Percentiles rank a stretch among this genome's conserved stretches.
Conservation (phyloP, 2,329 filamentous ascomycete species). For the Ophiostoma piceae region DNA sequence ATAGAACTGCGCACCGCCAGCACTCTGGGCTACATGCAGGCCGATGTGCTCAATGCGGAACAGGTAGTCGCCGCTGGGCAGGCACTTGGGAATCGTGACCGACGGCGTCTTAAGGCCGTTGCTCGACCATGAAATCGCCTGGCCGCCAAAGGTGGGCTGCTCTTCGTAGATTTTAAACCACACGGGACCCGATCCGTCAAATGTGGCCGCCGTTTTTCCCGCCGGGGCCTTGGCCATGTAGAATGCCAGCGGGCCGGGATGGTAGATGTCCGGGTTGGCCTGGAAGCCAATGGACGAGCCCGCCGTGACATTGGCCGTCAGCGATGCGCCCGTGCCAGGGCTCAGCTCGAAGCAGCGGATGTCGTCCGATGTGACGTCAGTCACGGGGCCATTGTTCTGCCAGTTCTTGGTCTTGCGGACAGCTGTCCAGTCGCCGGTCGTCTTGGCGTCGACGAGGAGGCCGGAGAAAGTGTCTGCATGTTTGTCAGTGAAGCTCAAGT, state of each 20-base stretch:
- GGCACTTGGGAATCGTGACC: slow-evolving; percentile 32
- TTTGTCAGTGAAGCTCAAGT: not conserved
- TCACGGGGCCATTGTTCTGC: slow-evolving; percentile 34
- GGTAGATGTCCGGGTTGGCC: slow-evolving; percentile 36
- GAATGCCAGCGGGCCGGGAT: slow-evolving; percentile 38
- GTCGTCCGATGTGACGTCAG: slow-evolving; percentile 30
- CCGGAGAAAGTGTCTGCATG: slow-evolving; percentile 28
- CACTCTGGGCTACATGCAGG: slow-evolving; percentile 30
- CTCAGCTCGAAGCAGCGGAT: slow-evolving; percentile 33
- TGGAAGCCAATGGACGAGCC: slow-evolving; percentile 39
- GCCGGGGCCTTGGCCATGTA: slow-evolving; percentile 38
- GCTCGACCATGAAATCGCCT: slow-evolving; percentile 26
- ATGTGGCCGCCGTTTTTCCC: slow-evolving; percentile 33
- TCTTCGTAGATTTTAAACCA: slow-evolving; percentile 40
- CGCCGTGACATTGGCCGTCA: slow-evolving; percentile 36
- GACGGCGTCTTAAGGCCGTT: slow-evolving; percentile 25
- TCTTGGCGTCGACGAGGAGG: slow-evolving; percentile 25
- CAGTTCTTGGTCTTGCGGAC: slow-evolving; percentile 37
- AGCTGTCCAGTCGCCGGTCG: slow-evolving; percentile 31
- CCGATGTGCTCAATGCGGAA: slow-evolving; percentile 34
- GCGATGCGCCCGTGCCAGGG: slow-evolving; percentile 28
- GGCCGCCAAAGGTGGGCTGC: slow-evolving; percentile 30
- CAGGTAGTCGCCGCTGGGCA: slow-evolving; percentile 33
- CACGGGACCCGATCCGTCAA: slow-evolving; percentile 34
- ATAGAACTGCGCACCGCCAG: slow-evolving; percentile 33